Evolutionary conservation across 2,329 filamentous ascomycete species (phyloP).

Genomic region (Epichloe brachyelytri): DNA sequence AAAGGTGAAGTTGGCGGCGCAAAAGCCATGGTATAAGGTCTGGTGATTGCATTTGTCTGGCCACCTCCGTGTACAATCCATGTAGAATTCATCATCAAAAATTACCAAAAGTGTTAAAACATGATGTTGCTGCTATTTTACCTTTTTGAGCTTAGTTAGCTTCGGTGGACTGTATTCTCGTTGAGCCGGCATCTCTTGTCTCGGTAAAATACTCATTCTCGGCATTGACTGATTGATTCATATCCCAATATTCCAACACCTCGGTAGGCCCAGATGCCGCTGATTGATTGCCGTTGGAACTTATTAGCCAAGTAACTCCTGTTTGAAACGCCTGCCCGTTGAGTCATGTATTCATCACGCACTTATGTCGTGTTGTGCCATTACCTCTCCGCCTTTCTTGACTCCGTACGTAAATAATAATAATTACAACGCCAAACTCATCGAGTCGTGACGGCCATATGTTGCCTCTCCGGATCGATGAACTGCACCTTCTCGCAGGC

Average conservation of each 20-base stretch:
- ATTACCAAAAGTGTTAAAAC: not conserved
- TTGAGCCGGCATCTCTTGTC: no score
- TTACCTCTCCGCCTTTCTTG: not conserved
- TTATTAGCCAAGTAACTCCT: no score
- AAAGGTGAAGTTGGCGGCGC: constrained; percentile 21
- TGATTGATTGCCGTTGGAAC: no score
- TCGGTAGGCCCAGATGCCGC: no score
- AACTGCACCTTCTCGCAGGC: constrained; percentile 25
- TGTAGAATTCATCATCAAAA: not conserved
- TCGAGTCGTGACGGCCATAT: constrained; percentile 18
- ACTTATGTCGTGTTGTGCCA: not conserved
- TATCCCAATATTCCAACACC: no score
- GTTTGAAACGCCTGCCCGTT: not conserved
- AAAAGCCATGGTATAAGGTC: constrained; percentile 41
- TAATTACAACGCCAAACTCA: not conserved
- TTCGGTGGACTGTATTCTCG: no score
- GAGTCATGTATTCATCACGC: not conserved
- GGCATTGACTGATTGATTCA: no score
- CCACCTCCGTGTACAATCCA: not conserved
- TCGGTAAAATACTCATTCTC: no score
- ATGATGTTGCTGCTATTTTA: not conserved
- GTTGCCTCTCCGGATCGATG: constrained; percentile 24
- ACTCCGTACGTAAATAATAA: not conserved
- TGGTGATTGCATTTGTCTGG: constrained; percentile 27
- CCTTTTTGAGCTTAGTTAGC: not conserved